Percentiles rank a stretch among this genome's conserved stretches.
Evolutionary conservation across 805 yeast genomes (phyloP).

Genomic region (Lachancea fermentati): DNA sequence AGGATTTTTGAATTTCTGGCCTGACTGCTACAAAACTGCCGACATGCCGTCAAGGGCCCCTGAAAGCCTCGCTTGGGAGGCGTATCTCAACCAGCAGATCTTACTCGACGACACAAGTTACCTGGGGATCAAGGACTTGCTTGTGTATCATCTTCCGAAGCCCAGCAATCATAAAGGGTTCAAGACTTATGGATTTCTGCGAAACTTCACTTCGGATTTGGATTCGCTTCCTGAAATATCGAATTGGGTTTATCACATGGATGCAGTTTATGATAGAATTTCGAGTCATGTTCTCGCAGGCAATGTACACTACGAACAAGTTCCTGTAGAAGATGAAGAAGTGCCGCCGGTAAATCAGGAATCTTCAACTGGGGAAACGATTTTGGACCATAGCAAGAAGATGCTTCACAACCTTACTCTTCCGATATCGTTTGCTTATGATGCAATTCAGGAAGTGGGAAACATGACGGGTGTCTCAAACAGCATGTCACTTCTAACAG

Average conservation of each 20-base stretch:
- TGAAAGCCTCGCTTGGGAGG: conserved; percentile 23
- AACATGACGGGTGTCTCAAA: conserved; percentile 29
- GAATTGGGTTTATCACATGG: conserved; percentile 31
- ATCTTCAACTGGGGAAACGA: neutral
- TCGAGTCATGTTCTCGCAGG: conserved; percentile 29
- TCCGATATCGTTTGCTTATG: conserved; percentile 31
- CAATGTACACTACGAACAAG: conserved; percentile 24
- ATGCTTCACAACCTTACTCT: conserved; percentile 27
- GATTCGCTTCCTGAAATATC: conserved; percentile 23
- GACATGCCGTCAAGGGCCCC: conserved; percentile 13
- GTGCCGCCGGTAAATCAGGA: conserved; percentile 2
- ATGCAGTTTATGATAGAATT: conserved; percentile 21
- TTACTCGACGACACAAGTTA: conserved; percentile 26
- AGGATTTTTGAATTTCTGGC: conserved; percentile 22
- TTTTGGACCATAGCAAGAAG: conserved; percentile 10
- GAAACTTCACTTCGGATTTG: conserved; percentile 22
- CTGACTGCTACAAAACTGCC: conserved; percentile 21
- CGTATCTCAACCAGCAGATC: conserved; percentile 22
- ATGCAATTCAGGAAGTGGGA: conserved; percentile 33
- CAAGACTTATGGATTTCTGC: conserved; percentile 26
- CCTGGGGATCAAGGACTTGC: conserved; percentile 26
- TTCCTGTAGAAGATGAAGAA: conserved; percentile 10
- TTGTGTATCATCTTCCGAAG: conserved; percentile 28
- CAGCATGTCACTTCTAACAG: conserved; percentile 26
- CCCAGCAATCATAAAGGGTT: conserved; percentile 10